Conservation (phyloP, 2,329 filamentous ascomycete species). For the Ceratocystis variospora region DNA sequence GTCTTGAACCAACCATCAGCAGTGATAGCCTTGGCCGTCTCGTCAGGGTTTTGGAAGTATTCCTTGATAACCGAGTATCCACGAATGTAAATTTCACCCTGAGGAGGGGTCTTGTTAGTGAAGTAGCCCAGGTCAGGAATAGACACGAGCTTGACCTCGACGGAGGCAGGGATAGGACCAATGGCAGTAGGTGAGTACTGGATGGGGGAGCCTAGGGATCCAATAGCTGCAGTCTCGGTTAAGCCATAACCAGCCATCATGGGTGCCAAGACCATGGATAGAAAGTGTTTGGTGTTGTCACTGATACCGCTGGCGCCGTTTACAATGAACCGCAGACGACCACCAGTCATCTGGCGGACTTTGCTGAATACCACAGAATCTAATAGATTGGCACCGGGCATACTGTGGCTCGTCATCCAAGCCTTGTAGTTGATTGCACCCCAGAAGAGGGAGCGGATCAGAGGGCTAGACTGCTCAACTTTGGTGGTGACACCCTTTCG, state of each 20-base stretch:
- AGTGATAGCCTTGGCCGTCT: constrained; percentile 65
- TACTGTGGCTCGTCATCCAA: constrained; percentile 41
- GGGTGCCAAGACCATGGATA: constrained; percentile 81
- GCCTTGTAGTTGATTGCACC: constrained; percentile 46
- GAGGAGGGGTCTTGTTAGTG: constrained; percentile 58
- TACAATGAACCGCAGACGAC: constrained; percentile 75
- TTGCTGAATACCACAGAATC: constrained; percentile 84
- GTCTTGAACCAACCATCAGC: constrained; percentile 93
- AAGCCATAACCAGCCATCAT: constrained; percentile 93
- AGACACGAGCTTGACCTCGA: constrained; percentile 87
- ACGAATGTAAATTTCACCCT: constrained; percentile 85
- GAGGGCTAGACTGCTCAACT: constrained; percentile 54
- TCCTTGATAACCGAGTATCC: constrained; percentile 60
- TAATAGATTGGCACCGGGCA: constrained; percentile 55
- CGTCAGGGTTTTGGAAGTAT: constrained; percentile 76
- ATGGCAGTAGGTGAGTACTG: constrained; percentile 68
- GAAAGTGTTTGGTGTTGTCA: constrained; percentile 74
- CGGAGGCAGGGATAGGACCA: constrained; percentile 59
- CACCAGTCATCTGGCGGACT: constrained; percentile 80
- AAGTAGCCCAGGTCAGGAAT: constrained; percentile 79
- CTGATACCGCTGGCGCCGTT: constrained; percentile 88
- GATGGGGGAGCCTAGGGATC: constrained; percentile 67
- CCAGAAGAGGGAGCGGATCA: constrained; percentile 70
- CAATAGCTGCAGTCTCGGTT: constrained; percentile 82
- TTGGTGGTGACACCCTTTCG: constrained; percentile 83